phyloP scores from a whole-genome alignment of 2,329 filamentous ascomycete species.

The Phyllosticta capitalensis region DNA sequence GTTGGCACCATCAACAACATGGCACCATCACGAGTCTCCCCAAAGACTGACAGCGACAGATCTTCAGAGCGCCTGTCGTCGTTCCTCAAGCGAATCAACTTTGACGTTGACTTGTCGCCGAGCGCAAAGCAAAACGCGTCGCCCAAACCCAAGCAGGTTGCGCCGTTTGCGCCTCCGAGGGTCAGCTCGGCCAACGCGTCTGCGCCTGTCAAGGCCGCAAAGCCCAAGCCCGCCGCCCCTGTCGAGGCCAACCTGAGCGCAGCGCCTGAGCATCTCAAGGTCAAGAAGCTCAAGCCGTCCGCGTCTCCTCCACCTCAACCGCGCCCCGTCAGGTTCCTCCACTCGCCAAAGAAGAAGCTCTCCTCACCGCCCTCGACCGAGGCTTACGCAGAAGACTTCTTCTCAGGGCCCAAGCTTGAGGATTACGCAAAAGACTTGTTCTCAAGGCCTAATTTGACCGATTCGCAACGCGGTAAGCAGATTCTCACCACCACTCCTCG shows the following conservation, averaged over 20 bases:
- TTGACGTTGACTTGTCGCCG: background rate
- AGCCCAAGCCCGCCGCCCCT: too few species aligned
- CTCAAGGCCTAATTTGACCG: too few species aligned
- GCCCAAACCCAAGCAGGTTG: background rate
- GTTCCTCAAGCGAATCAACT: constrained; percentile 6
- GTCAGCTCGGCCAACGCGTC: background rate
- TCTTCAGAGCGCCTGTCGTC: background rate
- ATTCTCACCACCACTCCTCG: too few species aligned
- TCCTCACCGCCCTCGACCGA: too few species aligned
- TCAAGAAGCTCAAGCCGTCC: too few species aligned
- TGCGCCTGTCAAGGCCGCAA: background rate
- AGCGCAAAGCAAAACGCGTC: background rate
- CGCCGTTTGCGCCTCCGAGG: background rate
- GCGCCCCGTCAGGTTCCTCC: too few species aligned
- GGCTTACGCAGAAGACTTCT: too few species aligned
- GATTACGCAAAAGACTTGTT: too few species aligned
- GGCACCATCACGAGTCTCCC: background rate
- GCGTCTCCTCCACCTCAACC: too few species aligned
- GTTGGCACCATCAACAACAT: background rate
- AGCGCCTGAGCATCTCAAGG: too few species aligned
- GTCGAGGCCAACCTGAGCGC: too few species aligned
- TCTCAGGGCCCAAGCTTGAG: background rate
- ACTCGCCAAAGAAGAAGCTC: too few species aligned
- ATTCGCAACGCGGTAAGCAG: background rate
- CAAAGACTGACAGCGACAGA: background rate